Conservation (phyloP, 2,329 filamentous ascomycete genomes). For the Fusarium chaquense region DNA sequence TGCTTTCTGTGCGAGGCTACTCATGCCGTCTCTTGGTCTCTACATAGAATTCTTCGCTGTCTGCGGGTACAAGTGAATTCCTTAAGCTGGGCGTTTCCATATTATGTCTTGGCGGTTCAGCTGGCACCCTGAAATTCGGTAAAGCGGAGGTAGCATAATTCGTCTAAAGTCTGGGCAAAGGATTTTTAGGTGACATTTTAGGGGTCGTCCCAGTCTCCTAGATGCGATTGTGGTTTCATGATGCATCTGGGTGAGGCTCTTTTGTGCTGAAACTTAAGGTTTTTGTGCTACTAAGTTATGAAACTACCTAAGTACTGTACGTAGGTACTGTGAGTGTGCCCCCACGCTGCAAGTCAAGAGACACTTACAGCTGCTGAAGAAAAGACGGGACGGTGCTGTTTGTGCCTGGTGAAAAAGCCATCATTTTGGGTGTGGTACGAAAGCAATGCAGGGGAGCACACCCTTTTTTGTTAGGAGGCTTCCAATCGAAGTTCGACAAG, state of each 20-base stretch:
- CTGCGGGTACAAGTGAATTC: neutral
- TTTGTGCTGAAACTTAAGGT: conserved; percentile 13
- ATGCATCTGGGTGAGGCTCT: conserved; percentile 34
- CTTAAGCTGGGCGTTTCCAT: neutral
- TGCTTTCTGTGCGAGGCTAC: neutral
- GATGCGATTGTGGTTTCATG: conserved; percentile 33
- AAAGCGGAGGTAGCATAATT: conserved; percentile 12
- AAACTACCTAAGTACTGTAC: too few species aligned
- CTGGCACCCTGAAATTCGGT: neutral
- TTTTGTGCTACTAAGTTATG: neutral
- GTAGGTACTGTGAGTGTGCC: neutral
- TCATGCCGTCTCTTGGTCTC: neutral
- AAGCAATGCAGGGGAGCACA: conserved; percentile 36
- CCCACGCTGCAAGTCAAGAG: conserved; percentile 23
- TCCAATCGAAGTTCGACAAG: conserved; percentile 14
- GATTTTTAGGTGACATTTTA: conserved; percentile 7
- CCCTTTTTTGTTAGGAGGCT: neutral
- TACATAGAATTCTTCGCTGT: neutral
- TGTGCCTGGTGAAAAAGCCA: conserved; percentile 25
- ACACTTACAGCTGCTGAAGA: conserved; percentile 1
- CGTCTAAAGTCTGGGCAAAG: conserved; percentile 11
- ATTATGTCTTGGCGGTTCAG: conserved; percentile 1
- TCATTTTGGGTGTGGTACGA: conserved; percentile 17
- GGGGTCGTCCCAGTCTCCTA: conserved; percentile 23
- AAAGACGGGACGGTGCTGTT: conserved; percentile 34